These are phyloP conservation scores for Acer saccharum DNA, from an alignment of 345 rosid species.

Conservation along the genomic window DNA sequence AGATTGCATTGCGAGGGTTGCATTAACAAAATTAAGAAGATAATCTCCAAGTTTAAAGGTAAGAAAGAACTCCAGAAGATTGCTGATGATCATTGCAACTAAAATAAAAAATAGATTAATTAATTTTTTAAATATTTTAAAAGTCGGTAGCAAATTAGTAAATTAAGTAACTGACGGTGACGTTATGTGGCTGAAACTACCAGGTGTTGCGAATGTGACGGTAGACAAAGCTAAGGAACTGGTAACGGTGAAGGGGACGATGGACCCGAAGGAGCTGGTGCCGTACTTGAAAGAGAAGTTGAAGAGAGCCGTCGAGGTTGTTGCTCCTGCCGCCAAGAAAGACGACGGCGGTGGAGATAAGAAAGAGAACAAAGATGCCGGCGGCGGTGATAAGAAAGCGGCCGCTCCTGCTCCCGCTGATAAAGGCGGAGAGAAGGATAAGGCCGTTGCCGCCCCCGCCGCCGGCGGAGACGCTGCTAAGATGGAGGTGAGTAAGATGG, in stretches of 20 bases:
- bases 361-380: slow-evolving; percentile 33
- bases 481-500: slow-evolving; percentile 57
- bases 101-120: neutral
- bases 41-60: slow-evolving; percentile 53
- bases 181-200: neutral
- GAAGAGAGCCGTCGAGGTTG: slow-evolving; percentile 33
- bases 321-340: slow-evolving; percentile 26
- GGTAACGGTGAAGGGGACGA: slow-evolving; percentile 42
- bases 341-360: slow-evolving; percentile 34
- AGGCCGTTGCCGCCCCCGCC: neutral
- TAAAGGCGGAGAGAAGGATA: slow-evolving; percentile 22
- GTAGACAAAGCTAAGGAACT: slow-evolving; percentile 36
- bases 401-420: slow-evolving; percentile 20
- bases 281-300: slow-evolving; percentile 34
- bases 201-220: slow-evolving; percentile 38
- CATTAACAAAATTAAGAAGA: slow-evolving; percentile 49
- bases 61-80: neutral
- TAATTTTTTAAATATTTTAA: neutral
- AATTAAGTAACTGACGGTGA: slow-evolving; percentile 18
- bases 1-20: slow-evolving; percentile 69
- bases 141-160: neutral
- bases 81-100: no score
- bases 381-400: slow-evolving; percentile 40
- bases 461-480: slow-evolving; percentile 38
- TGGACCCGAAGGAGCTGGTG: slow-evolving; percentile 38